Percentiles rank a stretch among this genome's conserved stretches.
Conservation (phyloP, 345 rosid species). For the Turritis glabra region DNA sequence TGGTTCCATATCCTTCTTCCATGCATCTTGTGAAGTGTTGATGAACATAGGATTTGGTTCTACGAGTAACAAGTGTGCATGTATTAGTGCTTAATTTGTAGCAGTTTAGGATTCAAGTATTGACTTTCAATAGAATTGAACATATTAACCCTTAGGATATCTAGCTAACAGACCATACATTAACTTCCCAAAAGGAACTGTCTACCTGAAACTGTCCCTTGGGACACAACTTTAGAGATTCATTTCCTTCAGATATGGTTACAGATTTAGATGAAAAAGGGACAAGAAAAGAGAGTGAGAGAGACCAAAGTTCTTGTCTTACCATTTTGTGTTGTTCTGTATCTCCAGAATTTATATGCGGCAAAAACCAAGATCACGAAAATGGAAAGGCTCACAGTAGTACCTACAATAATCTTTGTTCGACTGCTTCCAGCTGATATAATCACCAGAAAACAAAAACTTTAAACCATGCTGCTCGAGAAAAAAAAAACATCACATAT, state of each 20-base stretch:
- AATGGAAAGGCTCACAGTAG: constrained; percentile 16
- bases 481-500: background rate
- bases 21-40: constrained; percentile 11
- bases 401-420: background rate
- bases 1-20: constrained; percentile 14
- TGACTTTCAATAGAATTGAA: background rate
- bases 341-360: constrained; percentile 9
- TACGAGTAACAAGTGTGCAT: constrained; percentile 6
- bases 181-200: background rate
- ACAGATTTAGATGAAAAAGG: background rate
- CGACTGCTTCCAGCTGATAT: constrained; percentile 28
- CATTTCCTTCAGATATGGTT: background rate
- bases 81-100: background rate
- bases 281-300: background rate
- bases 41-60: background rate
- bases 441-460: constrained; percentile 7
- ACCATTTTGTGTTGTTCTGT: constrained; percentile 19
- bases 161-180: background rate
- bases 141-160: background rate
- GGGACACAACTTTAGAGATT: background rate
- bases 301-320: constrained; percentile 1
- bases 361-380: constrained; percentile 8
- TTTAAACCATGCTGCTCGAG: background rate
- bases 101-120: background rate
- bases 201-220: background rate